A percentile compares a stretch with the other conserved stretches of the same genome.
Evolutionary conservation across 2,329 filamentous ascomycete genomes (phyloP).

Genomic region (Aspergillus hortae): DNA sequence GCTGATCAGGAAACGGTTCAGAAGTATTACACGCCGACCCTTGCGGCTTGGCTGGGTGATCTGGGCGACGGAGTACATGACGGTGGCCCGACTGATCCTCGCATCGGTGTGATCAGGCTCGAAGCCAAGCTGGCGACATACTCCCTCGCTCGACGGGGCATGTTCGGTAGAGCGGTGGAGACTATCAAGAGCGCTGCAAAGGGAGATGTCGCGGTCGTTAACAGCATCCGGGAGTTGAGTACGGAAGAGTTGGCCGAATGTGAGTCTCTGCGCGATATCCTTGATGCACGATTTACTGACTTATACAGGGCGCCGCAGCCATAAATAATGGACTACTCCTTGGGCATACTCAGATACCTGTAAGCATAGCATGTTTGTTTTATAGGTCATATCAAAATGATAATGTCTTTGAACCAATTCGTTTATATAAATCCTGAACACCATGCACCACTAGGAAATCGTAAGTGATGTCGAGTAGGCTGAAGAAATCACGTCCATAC

Average conservation of each 20-base stretch:
- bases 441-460: neutral
- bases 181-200: conserved; percentile 72
- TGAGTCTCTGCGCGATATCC: conserved; percentile 17
- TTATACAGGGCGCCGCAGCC: conserved; percentile 28
- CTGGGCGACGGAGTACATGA: conserved; percentile 80
- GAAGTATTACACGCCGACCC: conserved; percentile 68
- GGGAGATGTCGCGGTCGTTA: conserved; percentile 67
- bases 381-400: neutral
- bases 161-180: conserved; percentile 64
- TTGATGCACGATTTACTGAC: conserved; percentile 7
- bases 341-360: too few relatives aligned
- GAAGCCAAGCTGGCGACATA: conserved; percentile 71
- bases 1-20: conserved; percentile 66
- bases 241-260: conserved; percentile 64
- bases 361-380: neutral
- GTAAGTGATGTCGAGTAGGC: neutral
- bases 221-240: conserved; percentile 71
- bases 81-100: conserved; percentile 74
- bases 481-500: neutral
- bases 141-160: conserved; percentile 59
- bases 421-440: conserved; percentile 1
- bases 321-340: conserved; percentile 16
- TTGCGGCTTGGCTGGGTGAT: conserved; percentile 86
- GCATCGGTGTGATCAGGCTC: conserved; percentile 77
- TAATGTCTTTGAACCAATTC: neutral